A percentile compares a stretch with the other conserved stretches of the same genome.
Conservation (phyloP, 2,329 filamentous ascomycete genomes). For the Pseudonectria buxi region DNA sequence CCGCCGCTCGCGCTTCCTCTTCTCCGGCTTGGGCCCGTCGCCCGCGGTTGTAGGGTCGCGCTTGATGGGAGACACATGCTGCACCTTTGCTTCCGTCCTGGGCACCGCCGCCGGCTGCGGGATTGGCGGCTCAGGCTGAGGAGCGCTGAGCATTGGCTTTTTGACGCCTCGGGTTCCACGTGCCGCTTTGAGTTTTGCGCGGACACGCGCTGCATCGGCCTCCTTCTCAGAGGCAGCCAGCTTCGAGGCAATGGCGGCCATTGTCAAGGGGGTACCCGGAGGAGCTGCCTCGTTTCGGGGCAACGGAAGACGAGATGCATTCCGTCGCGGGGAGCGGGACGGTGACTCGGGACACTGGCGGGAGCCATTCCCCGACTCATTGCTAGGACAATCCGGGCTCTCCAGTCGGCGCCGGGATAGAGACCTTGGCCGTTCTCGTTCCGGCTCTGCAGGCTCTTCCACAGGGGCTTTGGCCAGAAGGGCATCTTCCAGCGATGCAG, state of each 20-base stretch:
- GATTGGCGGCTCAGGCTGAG: constrained; percentile 11
- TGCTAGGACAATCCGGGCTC: constrained; percentile 10
- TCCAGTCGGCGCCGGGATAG: constrained; percentile 4
- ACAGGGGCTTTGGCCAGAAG: constrained; percentile 20
- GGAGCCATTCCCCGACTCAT: constrained; percentile 8
- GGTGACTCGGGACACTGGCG: constrained; percentile 9
- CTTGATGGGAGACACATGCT: constrained; percentile 31
- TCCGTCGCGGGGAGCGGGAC: constrained; percentile 13
- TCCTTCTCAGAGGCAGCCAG: constrained; percentile 57
- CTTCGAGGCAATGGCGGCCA: constrained; percentile 57
- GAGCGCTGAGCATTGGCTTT: constrained; percentile 21
- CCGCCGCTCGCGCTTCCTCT: constrained; percentile 46
- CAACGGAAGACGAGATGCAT: constrained; percentile 21
- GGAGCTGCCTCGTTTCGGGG: constrained; percentile 33
- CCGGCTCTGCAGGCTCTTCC: constrained; percentile 9
- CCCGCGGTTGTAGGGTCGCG: constrained; percentile 18
- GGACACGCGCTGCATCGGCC: constrained; percentile 55
- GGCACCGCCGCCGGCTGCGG: constrained; percentile 1
- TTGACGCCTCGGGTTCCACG: constrained; percentile 30
- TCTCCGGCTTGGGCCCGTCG: constrained; percentile 24
- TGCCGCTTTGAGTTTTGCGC: constrained; percentile 55
- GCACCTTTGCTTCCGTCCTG: constrained; percentile 6
- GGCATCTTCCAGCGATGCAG: constrained; percentile 28
- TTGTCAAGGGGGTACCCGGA: constrained; percentile 52
- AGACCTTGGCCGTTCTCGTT: not conserved